Evolutionary conservation across 176 grass and related monocot genomes (phyloP), one percentile per base, ranked within the genome.

Genomic region (Cenchrus purpureus): DNA sequence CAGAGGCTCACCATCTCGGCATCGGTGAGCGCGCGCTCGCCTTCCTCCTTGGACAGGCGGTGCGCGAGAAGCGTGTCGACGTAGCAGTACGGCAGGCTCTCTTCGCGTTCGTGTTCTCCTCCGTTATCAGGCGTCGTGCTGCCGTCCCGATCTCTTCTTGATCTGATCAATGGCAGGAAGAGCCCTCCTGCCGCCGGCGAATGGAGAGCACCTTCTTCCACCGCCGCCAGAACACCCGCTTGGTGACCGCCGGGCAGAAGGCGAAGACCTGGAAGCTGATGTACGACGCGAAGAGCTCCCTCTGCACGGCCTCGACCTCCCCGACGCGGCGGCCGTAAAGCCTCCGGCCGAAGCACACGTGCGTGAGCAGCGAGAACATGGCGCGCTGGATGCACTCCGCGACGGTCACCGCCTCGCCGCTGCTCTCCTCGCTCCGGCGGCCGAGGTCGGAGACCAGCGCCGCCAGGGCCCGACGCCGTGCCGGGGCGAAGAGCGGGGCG

Each of bases 351-450:
- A 91, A 94, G 80, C 89, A 94, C 86, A 91, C 89, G 74, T 80
- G 68, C 0, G 87, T 87, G 28, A 89, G 83, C 68, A 94, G 62
- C 46, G 88, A 94, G 85, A 91, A 94, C 89, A 94, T 85, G 13
- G 89, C 58, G 31, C 78, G 84, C 71, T 87, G 91, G 71, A 93
- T 76, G 58, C 58, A 56, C 77, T 90, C 77, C 15, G 88, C 75
- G 4, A 73, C 87, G 29, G 42, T 42, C 10, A 82, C 85, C 3
- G 37, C 37, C 9, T 1, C 88, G 12, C 56, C 79, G 9, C 49
- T 25, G 12, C 40, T 25, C 6, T 83, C 70, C 20, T 44, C 5
- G 74, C 34, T 60, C 22, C 48, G 16, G 14, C 52, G 22, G 0
- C 12, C 12, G 32, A 91, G 20, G 70, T 71, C 49, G 1, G 31